These are phyloP conservation scores for Pyrenophora seminiperda DNA, from an alignment of 2,329 filamentous ascomycete species.

Conservation along the genomic window DNA sequence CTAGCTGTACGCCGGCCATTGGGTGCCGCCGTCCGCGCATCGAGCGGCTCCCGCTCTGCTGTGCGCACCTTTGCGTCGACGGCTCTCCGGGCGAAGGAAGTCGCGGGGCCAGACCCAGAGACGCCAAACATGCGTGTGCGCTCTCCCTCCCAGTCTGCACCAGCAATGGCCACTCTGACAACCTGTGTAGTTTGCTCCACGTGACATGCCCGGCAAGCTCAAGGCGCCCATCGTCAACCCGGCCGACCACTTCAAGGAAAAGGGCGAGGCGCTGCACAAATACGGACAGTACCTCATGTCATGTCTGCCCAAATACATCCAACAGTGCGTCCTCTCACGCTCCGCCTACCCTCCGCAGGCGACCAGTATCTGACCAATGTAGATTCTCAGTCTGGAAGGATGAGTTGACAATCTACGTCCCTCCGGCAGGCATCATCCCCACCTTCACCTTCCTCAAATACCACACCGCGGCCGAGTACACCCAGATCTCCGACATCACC, in stretches of 20 bases:
- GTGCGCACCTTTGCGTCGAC: constrained; percentile 52
- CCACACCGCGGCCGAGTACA: constrained; percentile 97
- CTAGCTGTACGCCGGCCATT: constrained; percentile 49
- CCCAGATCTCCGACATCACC: constrained; percentile 88
- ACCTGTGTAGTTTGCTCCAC: constrained; percentile 48
- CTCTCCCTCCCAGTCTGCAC: neutral
- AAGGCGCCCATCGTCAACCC: constrained; percentile 85
- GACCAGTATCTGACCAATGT: constrained; percentile 1
- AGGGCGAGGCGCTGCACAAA: constrained; percentile 84
- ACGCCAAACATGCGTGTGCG: constrained; percentile 55
- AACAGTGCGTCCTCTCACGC: constrained; percentile 64
- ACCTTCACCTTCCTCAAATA: constrained; percentile 95
- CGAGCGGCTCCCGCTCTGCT: constrained; percentile 38
- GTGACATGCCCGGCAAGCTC: constrained; percentile 59
- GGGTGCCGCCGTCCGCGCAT: constrained; percentile 44
- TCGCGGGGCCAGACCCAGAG: constrained; percentile 49
- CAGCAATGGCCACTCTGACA: constrained; percentile 24
- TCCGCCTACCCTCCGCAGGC: too few species aligned
- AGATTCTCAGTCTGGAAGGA: constrained; percentile 98
- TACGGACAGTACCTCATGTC: constrained; percentile 98
- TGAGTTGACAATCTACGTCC: constrained; percentile 92
- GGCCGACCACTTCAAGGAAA: constrained; percentile 87
- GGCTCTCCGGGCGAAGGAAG: constrained; percentile 51
- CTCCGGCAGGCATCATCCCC: constrained; percentile 84
- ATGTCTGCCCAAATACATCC: constrained; percentile 94